These are phyloP conservation scores for Populus alba DNA, from an alignment of 345 rosid genomes.

Conservation along the genomic window DNA sequence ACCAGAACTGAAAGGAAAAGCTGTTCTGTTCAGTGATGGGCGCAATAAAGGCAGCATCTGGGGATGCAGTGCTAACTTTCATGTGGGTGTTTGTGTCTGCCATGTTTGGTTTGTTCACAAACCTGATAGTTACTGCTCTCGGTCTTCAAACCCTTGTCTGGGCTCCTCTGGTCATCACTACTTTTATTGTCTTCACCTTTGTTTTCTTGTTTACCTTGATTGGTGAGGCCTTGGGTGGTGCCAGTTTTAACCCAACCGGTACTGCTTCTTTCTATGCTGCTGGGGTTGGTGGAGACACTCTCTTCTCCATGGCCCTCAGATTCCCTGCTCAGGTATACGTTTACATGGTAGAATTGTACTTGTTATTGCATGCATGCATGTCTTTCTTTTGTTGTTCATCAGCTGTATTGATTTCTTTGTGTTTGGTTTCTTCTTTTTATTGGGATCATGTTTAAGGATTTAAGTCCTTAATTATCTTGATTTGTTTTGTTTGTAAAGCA, in stretches of 20 bases:
- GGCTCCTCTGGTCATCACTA: constrained; percentile 50
- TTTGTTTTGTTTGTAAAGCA: background rate
- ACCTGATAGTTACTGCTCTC: constrained; percentile 43
- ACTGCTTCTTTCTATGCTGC: constrained; percentile 81
- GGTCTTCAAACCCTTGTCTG: constrained; percentile 50
- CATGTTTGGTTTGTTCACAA: constrained; percentile 56
- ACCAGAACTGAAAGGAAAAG: background rate
- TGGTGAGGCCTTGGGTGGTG: constrained; percentile 70
- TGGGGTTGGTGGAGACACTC: constrained; percentile 68
- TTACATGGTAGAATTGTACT: background rate
- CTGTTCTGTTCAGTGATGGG: constrained; percentile 37
- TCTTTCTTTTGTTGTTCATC: background rate
- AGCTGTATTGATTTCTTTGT: background rate
- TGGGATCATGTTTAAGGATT: background rate
- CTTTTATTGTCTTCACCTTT: constrained; percentile 57
- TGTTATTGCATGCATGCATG: constrained; percentile 1
- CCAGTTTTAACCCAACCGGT: constrained; percentile 87
- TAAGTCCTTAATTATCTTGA: background rate
- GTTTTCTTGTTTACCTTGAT: constrained; percentile 56
- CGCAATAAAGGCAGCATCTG: constrained; percentile 58
- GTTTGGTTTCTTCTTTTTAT: background rate
- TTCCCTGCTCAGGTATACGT: constrained; percentile 57
- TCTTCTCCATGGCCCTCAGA: constrained; percentile 81
- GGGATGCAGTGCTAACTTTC: constrained; percentile 62
- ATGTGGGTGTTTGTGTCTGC: constrained; percentile 74